Evolutionary conservation across 2,329 filamentous ascomycete genomes (phyloP), one percentile per base, ranked within the genome.

Genomic region (Fusarium sp.): DNA sequence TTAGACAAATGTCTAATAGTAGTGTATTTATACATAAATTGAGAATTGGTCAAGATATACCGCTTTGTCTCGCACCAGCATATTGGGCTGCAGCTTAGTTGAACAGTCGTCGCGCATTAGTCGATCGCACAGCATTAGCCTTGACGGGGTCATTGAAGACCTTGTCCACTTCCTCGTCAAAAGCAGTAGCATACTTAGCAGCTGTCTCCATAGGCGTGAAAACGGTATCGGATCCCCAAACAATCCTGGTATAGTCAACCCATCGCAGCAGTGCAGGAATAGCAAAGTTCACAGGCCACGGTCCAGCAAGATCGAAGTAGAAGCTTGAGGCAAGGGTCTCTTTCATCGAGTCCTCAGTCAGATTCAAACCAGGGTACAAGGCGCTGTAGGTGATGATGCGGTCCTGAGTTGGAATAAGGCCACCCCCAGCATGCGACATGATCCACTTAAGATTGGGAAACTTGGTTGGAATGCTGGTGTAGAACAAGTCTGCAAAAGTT

Each of bases 371-470:
- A 0, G 61, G 61, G 23, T 63, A 63, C 2, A 63, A 58, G 15
- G 50, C 36, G 8, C 61, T 63, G n/a, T 63, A 63, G 0, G 61
- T 63, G 10, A 63, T 9, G 2, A 63, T 63, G 8, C 74, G 58
- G 8, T 76, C 73, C 1, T 75, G 18, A 0, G 72, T 74, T 4
- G 74, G 69, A 3, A 75, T 45, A 4, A 76, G 64, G 2, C 60
- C 74, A 9, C 74, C 74, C 0, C 74, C 72, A 11, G 67, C 73
- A 18, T 76, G 74, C 0, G 74, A 70, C 8, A 76, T 70, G 13
- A 76, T 76, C 73, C 73, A 76, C 12, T 28, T 66, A 6, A 76
- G 49, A 23, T 54, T 30, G 7, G 74, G 54, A 23, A 74, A 76
- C 11, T 73, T 67, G 1, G 40, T 55, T 1, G 73, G 73, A 6